A percentile compares a stretch with the other conserved stretches of the same genome.
These are phyloP conservation scores for Cubamyces lactineus DNA, from an alignment of 768 basidiomycete genomes.

Conservation along the genomic window DNA sequence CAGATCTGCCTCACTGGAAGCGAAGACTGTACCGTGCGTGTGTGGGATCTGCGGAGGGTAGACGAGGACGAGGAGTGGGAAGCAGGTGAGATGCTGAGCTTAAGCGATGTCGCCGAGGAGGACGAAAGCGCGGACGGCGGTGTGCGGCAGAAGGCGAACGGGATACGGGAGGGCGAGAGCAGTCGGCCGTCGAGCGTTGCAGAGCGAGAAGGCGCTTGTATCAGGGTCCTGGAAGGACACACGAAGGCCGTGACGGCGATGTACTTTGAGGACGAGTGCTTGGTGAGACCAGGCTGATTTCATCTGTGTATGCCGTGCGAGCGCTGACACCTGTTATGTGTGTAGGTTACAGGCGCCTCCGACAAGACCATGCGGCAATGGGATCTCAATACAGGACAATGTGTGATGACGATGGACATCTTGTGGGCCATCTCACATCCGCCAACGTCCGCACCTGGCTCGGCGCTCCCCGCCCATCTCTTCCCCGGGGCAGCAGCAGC, in stretches of 20 bases:
- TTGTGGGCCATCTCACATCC: slow-evolving; percentile 99
- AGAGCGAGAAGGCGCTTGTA: slow-evolving; percentile 62
- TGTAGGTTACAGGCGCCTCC: slow-evolving; percentile 92
- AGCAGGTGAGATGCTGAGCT: slow-evolving; percentile 51
- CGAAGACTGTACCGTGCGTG: slow-evolving; percentile 77
- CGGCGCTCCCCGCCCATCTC: slow-evolving; percentile 45
- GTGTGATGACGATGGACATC: slow-evolving; percentile 99
- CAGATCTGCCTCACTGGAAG: slow-evolving; percentile 89
- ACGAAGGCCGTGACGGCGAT: slow-evolving; percentile 90
- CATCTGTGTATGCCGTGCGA: slow-evolving; percentile 21
- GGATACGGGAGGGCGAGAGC: slow-evolving; percentile 40
- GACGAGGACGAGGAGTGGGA: slow-evolving; percentile 72
- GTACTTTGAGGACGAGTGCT: slow-evolving; percentile 93
- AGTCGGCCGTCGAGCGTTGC: slow-evolving; percentile 40
- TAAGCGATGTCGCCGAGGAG: slow-evolving; percentile 70
- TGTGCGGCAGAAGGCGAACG: slow-evolving; percentile 35
- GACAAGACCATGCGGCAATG: slow-evolving; percentile 99
- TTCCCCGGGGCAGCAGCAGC: slow-evolving; percentile 59
- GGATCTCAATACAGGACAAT: slow-evolving; percentile 97
- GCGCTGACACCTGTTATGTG: neutral
- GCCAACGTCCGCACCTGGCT: slow-evolving; percentile 47
- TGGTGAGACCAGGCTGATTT: slow-evolving; percentile 58
- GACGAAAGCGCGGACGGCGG: slow-evolving; percentile 47
- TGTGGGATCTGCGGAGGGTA: slow-evolving; percentile 91
- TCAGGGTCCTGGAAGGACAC: slow-evolving; percentile 85